Base-by-base conservation (phyloP, 345 rosid genomes). In the Melaleuca alternifolia region DNA sequence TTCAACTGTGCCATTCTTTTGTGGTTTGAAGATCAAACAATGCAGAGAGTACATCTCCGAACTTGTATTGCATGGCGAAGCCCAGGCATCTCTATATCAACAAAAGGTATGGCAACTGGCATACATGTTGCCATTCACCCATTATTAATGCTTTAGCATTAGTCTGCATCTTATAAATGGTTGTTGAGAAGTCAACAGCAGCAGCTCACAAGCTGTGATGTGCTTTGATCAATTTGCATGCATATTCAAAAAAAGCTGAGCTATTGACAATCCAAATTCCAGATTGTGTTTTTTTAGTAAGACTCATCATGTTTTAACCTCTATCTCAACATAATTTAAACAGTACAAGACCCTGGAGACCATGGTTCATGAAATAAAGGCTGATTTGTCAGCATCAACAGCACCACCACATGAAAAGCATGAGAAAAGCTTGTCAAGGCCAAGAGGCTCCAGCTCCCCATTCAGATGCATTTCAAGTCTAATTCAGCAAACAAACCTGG, bases 361-460 rank as follows among this genome's bases (percentile, higher is more conserved):
- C 82, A 96, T 95, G 98, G 89, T 96, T 88, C 91, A 86, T 82
- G 97, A 94, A 88, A 88, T 92, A 54, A 92, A 93, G 88, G 83
- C 92, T 82, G 93, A 94, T 88, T 77, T 89, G 85, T 87, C 95
- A 84, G 88, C 93, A 65, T 90, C 94, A 54, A 88, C 87, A 10
- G 89, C 89, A 65, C 86, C 89, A 75, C 83, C 87, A 77, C 51
- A 84, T 11, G 94, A 95, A 46, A 95, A 86, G 92, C 88, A 87
- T 85, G 97, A 94, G 87, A 95, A 92, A 90, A 86, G 89, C 89
- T 89, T 93, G 44, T 65, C 83, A 37, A 93, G 95, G 89, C 88
- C 91, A 83, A 93, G 99, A 90, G 99, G 99, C 88, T 96, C 99
- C 86, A 94, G 96, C 88, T 97, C 98, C 51, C 98, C 98, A 48